These are phyloP conservation scores for Blastobotrys illinoisensis DNA, from an alignment of 1,139 yeast genomes.

Conservation along the genomic window DNA sequence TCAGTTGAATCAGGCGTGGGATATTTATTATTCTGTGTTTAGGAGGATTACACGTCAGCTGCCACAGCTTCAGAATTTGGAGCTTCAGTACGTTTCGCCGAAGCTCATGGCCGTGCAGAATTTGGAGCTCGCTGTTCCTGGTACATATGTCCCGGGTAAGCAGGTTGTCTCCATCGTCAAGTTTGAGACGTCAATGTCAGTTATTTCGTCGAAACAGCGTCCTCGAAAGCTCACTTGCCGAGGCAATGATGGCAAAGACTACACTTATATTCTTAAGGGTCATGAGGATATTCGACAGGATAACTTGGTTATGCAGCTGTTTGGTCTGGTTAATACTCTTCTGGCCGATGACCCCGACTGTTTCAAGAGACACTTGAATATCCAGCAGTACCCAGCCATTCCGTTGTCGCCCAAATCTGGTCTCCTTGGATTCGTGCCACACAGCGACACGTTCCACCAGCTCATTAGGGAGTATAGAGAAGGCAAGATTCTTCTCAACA, in stretches of 20 bases:
- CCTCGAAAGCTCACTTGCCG: slow-evolving; percentile 76
- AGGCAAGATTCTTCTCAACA: slow-evolving; percentile 79
- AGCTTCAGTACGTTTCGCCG: slow-evolving; percentile 86
- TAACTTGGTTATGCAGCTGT: slow-evolving; percentile 94
- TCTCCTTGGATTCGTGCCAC: slow-evolving; percentile 92
- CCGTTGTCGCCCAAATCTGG: slow-evolving; percentile 98
- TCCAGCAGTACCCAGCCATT: slow-evolving; percentile 86
- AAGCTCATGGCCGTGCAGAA: slow-evolving; percentile 72
- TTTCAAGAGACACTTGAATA: slow-evolving; percentile 90
- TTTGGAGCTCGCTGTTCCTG: slow-evolving; percentile 87
- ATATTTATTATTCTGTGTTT: slow-evolving; percentile 88
- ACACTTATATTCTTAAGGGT: slow-evolving; percentile 78
- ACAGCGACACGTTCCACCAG: slow-evolving; percentile 93
- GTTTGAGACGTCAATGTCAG: slow-evolving; percentile 79
- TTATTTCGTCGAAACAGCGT: slow-evolving; percentile 93
- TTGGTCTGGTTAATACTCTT: slow-evolving; percentile 89
- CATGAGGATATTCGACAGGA: slow-evolving; percentile 99
- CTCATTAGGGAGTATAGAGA: slow-evolving; percentile 90
- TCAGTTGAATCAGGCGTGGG: slow-evolving; percentile 96
- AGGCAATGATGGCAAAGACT: slow-evolving; percentile 91
- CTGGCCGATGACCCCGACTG: slow-evolving; percentile 90
- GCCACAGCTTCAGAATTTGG: slow-evolving; percentile 81
- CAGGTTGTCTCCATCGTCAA: slow-evolving; percentile 65
- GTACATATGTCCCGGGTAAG: slow-evolving; percentile 83
- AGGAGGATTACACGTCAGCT: slow-evolving; percentile 83